phyloP scores from a whole-genome alignment of 2,329 filamentous ascomycete species.

The Fusarium sambucinum region DNA sequence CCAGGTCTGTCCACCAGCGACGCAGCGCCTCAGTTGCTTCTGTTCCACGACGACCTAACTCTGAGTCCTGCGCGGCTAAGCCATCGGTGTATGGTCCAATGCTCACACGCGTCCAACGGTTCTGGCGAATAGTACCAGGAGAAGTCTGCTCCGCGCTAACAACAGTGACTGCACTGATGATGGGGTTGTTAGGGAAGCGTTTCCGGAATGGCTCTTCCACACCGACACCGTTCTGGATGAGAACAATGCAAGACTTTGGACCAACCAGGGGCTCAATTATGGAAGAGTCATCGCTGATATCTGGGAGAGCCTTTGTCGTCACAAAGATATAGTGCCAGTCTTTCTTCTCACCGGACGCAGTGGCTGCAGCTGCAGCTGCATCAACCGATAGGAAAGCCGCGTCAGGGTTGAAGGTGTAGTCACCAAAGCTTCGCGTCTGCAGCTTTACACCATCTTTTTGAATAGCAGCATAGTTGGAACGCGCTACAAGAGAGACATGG shows the following conservation, averaged over 20 bases:
- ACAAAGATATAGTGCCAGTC: constrained; percentile 73
- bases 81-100: constrained; percentile 73
- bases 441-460: constrained; percentile 71
- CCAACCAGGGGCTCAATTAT: constrained; percentile 71
- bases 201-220: constrained; percentile 74
- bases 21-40: constrained; percentile 63
- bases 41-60: constrained; percentile 53
- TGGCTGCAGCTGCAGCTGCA: constrained; percentile 59
- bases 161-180: constrained; percentile 77
- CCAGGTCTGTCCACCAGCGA: constrained; percentile 65
- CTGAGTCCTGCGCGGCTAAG: constrained; percentile 52
- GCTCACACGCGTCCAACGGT: constrained; percentile 79
- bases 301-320: constrained; percentile 77
- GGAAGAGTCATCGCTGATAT: constrained; percentile 70
- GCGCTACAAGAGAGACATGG: constrained; percentile 76
- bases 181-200: constrained; percentile 70
- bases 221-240: constrained; percentile 79
- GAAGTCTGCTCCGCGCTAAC: constrained; percentile 74
- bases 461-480: constrained; percentile 78
- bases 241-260: constrained; percentile 67
- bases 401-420: constrained; percentile 73
- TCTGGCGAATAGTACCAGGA: constrained; percentile 74
- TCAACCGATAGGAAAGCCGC: constrained; percentile 72
- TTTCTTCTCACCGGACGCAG: constrained; percentile 36
- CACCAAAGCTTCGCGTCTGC: constrained; percentile 74